Conservation (phyloP, 2,329 filamentous ascomycete species). For the Erysiphe pulchra region DNA sequence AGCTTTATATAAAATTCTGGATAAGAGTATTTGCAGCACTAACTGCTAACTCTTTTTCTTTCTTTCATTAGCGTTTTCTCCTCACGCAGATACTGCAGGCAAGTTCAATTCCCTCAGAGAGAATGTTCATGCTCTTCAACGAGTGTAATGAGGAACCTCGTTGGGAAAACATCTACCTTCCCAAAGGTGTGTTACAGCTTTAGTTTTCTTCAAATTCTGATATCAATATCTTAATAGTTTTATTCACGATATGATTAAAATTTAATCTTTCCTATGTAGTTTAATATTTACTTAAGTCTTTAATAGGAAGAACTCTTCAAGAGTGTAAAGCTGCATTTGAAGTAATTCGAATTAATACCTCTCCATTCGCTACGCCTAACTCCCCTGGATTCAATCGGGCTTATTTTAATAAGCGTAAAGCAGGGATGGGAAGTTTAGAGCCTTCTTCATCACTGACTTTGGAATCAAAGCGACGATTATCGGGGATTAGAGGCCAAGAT, state of each 20-base stretch:
- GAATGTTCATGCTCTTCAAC: not conserved
- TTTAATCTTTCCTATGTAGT: conserved; percentile 5
- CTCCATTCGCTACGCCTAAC: not conserved
- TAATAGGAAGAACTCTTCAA: conserved; percentile 9
- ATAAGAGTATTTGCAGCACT: no score
- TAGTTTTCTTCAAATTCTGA: conserved; percentile 2
- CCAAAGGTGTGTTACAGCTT: conserved; percentile 1
- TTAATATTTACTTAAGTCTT: not conserved
- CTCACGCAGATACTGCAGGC: not conserved
- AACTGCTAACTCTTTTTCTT: not conserved
- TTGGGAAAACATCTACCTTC: conserved; percentile 1
- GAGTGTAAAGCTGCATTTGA: conserved; percentile 11
- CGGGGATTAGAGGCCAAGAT: conserved; percentile 4
- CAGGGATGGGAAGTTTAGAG: conserved; percentile 5
- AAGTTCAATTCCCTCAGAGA: not conserved
- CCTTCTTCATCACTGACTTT: conserved; percentile 2
- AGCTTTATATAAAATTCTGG: no score
- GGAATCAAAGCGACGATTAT: conserved; percentile 7
- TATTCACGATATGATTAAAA: conserved; percentile 3
- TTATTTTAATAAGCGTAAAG: conserved; percentile 8
- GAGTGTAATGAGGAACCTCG: not conserved
- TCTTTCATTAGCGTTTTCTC: conserved; percentile 1
- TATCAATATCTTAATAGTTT: not conserved
- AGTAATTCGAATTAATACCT: conserved; percentile 1
- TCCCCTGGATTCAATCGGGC: not conserved